Evolutionary conservation across 148 eudicot species (phyloP), one percentile per base, ranked within the genome.

Genomic region (Beta vulgaris): DNA sequence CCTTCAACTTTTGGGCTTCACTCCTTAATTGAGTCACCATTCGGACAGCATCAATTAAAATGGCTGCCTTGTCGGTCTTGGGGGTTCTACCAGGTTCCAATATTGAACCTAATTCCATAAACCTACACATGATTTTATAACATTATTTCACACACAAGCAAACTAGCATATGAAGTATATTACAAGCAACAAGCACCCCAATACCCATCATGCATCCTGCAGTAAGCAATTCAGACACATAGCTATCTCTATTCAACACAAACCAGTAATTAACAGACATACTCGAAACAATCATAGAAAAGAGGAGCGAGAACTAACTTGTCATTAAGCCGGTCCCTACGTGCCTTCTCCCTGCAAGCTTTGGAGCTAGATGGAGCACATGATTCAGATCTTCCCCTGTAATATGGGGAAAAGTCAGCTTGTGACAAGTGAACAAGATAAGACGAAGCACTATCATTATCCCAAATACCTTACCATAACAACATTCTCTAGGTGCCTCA

Each of bases 311-410:
- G 57, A 16, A 21, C 39, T 35, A 76, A 91, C 96, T 88, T 88
- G 91, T 91, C 96, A 76, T 91, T 91, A 49, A 91, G 91, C 65
- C 78, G 77, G 69, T 90, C 97, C 78, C 94, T 84, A 26, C 97
- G 88, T 80, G 89, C 77, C 84, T 90, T 92, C 87, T 92, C 97
- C 84, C 94, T 81, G 80, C 94, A 88, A 44, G 97, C 97, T 82
- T 90, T 92, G 73, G 92, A 84, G 84, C 88, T 82, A 39, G 92
- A 83, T 53, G 87, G 74, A 72, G 85, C 93, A 87, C 91, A 86
- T 1, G 86, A 79, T 75, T 92, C 97, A 46, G 93, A 71, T 82
- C 97, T 89, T n/a, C 82, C 80, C 83, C 97, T 91, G 83, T 23
- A 73, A 77, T 26, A 71, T 49, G 60, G 78, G 48, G 66, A 23